Evolutionary conservation across 2,329 filamentous ascomycete genomes (phyloP), one percentile per base, ranked within the genome.

Genomic region (Capronia epimyces): DNA sequence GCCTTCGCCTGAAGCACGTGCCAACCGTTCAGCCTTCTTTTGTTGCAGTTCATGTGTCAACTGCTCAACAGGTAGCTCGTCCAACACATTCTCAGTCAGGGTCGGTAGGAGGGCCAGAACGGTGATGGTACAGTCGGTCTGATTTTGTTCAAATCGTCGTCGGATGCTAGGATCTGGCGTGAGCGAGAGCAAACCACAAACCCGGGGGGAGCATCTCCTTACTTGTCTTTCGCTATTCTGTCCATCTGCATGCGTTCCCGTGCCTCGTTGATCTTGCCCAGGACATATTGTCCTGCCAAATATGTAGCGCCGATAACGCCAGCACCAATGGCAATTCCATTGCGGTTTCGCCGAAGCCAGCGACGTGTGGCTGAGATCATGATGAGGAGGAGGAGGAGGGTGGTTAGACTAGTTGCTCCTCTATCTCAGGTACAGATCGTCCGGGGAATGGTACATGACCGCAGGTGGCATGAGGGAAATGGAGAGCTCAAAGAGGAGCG

Each of bases 71-170:
- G 94, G 88, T 62, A 97, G 81, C 25, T 86, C 83, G 60, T 88
- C 83, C 63, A 96, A 76, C 62, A 98, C 86, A 66, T 94, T 91
- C 60, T 93, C 83, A 20, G 90, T 90, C 5, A 89, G 87, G 27
- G 91, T 95, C 3, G 93, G 93, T 8, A 98, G 79, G 49, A 98
- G 82, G 24, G 91, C 93, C n/a, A 97, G 83, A 39, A 97, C 89
- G 31, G 93, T 98, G 67, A 94, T 96, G 42, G 91, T 96, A 72
- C 93, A 98, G 71, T 98, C 93, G 67, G 95, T 91, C 68, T 98
- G 93, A 69, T 98, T 98, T 71, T 98, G 93, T 69, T 97, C 89
- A 72, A 98, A 98, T 65, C 93, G 87, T 52, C 93, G 86, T 45
- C 90, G 89, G 55, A 98, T 80, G 70, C 91, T 97, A 3, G 4